Base-by-base conservation (phyloP, 2,329 filamentous ascomycete species). In the Curvularia sp. region DNA sequence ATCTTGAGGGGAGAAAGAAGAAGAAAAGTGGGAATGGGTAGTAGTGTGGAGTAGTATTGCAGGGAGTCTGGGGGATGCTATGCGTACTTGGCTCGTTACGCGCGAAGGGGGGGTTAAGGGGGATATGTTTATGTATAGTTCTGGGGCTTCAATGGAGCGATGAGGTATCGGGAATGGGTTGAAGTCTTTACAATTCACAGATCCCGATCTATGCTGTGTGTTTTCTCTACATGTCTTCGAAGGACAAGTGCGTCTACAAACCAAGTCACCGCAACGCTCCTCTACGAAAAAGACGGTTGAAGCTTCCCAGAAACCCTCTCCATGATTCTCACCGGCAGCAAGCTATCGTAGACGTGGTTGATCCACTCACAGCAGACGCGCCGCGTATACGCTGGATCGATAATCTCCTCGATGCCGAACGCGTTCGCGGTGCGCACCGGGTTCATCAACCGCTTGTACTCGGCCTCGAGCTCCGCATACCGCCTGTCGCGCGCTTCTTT, bases 361-460 rank as follows among this genome's bases (percentile, higher is more conserved):
- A 80, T 74, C 86, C 87, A 88, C 34, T 82, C 79, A 59, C 80
- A 83, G 36, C 83, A 82, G 8, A 87, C 73, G n/a, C 73, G 71
- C 49, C 86, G 79, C 3, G 86, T 89, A 57, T 82, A 78, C 30
- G 83, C 84, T 4, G 86, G 86, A 74, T 89, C 86, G 39, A 89
- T 84, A 45, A 89, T 88, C 71, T 89, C 86, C 72, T 88, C 86
- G 0, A 88, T 79, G 0, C 84, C 84, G 72, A 89, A 89, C 10
- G 82, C 81, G 74, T 88, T 87, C 12, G 87, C 86, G 3, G 86
- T 88, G 15, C 86, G 76, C 1, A 89, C 84, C 0, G 86, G 87
- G 63, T 88, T 89, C 84, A 88, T 88, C 61, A 89, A 67, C 21
- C 86, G 77, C 34, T 80, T 74, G 69, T 89, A 89, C 70, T 87